phyloP scores from a whole-genome alignment of 495 filamentous ascomycete species.

The Immersiella caudata region DNA sequence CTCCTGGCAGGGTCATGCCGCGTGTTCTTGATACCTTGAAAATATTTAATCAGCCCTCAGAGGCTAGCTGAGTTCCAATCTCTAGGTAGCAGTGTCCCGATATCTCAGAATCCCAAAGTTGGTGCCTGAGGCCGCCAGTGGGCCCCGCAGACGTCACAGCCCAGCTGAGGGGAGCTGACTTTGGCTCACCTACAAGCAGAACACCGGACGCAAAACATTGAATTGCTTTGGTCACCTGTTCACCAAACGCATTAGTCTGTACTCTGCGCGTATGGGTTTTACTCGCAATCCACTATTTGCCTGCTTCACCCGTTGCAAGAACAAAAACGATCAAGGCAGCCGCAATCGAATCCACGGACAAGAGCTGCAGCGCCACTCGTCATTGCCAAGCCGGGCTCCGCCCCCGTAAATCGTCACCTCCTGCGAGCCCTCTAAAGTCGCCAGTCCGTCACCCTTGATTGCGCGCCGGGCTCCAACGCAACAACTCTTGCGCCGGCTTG shows the following conservation, averaged over 20 bases:
- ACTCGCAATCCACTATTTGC: not conserved
- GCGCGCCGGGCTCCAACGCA: not conserved
- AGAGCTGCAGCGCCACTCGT: conserved; percentile 25
- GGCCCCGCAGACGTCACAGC: not conserved
- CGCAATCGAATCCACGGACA: not conserved
- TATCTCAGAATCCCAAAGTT: no score
- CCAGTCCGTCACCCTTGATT: conserved; percentile 5
- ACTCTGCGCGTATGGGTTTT: not conserved
- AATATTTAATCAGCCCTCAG: no score
- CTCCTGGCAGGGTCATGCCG: no score
- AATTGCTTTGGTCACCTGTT: not conserved
- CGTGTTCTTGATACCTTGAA: no score
- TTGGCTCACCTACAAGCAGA: not conserved
- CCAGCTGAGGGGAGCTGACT: not conserved
- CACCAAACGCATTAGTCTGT: not conserved
- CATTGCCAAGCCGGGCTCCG: conserved; percentile 34
- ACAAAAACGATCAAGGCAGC: conserved; percentile 6
- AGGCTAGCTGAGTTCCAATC: no score
- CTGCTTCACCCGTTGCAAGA: not conserved
- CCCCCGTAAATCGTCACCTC: conserved; percentile 32
- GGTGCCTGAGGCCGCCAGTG: not conserved
- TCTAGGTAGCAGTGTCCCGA: no score
- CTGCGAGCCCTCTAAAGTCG: not conserved
- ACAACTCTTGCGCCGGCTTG: conserved; percentile 10
- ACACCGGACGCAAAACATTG: not conserved